A percentile compares a stretch with the other conserved stretches of the same genome.
Evolutionary conservation across 1,284 basidiomycete species (phyloP).

Genomic region (Rhodotorula mucilaginosa): DNA sequence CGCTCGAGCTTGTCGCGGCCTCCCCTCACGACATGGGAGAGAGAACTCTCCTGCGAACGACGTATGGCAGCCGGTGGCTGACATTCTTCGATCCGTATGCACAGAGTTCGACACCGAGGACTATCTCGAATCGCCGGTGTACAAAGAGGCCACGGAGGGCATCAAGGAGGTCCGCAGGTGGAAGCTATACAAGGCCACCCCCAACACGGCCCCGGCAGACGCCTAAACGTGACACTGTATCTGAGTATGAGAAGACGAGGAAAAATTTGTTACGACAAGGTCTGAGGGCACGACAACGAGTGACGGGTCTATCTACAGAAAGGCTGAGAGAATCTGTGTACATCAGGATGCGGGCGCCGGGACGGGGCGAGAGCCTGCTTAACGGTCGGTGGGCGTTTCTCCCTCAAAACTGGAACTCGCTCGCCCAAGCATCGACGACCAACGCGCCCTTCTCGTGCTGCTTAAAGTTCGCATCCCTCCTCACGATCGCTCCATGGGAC

Average conservation of each 20-base stretch:
- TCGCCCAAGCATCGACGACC: conserved; percentile 37
- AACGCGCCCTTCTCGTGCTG: conserved; percentile 31
- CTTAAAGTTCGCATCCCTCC: conserved; percentile 20
- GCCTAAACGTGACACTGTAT: not conserved
- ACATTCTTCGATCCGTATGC: not conserved
- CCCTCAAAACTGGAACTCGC: conserved; percentile 24
- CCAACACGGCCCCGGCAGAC: conserved; percentile 34
- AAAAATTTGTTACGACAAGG: no score
- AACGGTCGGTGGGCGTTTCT: not conserved
- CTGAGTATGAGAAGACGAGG: not conserved
- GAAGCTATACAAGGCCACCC: conserved; percentile 37
- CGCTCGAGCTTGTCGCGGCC: no score
- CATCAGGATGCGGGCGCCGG: not conserved
- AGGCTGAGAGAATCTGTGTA: not conserved
- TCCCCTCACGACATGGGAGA: not conserved
- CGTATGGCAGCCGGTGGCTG: not conserved
- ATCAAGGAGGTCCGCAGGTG: conserved; percentile 35
- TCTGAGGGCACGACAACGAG: no score
- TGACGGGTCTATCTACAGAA: no score
- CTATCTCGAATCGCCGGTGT: conserved; percentile 30
- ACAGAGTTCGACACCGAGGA: conserved; percentile 37
- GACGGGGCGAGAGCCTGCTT: not conserved
- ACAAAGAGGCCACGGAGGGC: conserved; percentile 18
- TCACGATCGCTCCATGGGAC: conserved; percentile 39
- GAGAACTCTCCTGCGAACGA: no score